Evolutionary conservation across 352 stramenopile species (phyloP).

Genomic region (Saprolegnia diclina): DNA sequence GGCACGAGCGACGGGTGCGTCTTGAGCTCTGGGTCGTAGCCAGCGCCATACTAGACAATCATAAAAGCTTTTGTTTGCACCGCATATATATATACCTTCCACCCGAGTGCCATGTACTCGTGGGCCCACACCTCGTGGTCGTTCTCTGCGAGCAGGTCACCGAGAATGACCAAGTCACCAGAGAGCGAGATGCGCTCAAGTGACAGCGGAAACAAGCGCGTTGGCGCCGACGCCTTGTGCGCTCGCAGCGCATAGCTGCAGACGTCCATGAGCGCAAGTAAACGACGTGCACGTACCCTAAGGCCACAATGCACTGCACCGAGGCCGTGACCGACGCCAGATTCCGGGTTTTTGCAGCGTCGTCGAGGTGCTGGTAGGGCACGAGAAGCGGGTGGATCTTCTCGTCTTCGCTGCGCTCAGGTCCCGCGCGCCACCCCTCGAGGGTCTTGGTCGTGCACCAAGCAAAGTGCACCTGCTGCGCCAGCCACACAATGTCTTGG

Average conservation of each 20-base stretch:
- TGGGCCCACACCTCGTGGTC: conserved; percentile 63
- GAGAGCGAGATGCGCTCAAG: conserved; percentile 38
- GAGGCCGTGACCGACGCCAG: conserved; percentile 46
- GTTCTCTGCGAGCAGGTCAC: conserved; percentile 65
- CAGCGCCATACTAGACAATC: conserved; percentile 5
- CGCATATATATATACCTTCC: no score
- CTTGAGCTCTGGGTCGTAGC: conserved; percentile 40
- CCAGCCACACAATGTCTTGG: conserved; percentile 33
- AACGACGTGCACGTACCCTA: conserved; percentile 38
- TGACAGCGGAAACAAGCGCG: conserved; percentile 30
- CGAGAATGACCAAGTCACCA: conserved; percentile 58
- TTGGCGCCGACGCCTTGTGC: background rate
- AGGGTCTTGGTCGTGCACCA: conserved; percentile 54
- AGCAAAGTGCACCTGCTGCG: conserved; percentile 57
- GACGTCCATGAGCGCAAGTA: conserved; percentile 28
- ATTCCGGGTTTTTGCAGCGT: conserved; percentile 39
- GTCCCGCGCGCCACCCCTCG: conserved; percentile 40
- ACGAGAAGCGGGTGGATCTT: conserved; percentile 47
- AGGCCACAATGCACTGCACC: conserved; percentile 51
- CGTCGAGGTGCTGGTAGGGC: conserved; percentile 43
- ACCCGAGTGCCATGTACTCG: conserved; percentile 41
- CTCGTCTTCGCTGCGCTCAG: conserved; percentile 36
- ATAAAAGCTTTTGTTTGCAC: background rate
- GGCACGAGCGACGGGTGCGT: conserved; percentile 52
- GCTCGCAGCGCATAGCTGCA: background rate